Evolutionary conservation across 768 basidiomycete genomes (phyloP).

Genomic region (Suillus lakei): DNA sequence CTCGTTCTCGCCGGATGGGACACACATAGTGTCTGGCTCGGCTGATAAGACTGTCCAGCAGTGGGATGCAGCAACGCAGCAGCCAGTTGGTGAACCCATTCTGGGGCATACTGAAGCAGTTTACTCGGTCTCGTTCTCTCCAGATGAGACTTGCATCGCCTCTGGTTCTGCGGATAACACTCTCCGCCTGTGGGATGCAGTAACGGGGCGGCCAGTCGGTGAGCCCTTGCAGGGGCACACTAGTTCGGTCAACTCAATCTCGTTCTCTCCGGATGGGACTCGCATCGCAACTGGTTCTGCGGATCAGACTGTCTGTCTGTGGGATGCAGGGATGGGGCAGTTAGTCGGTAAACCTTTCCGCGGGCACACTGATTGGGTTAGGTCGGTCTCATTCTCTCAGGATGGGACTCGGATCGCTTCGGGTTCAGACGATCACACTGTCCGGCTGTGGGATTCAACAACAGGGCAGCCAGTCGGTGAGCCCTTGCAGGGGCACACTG

Average conservation of each 20-base stretch:
- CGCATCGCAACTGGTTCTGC: too few relatives aligned
- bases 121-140: neutral
- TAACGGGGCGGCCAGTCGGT: too few relatives aligned
- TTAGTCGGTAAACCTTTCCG: neutral
- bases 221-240: too few relatives aligned
- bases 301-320: neutral
- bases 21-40: neutral
- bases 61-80: neutral
- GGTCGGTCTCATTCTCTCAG: neutral
- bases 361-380: neutral
- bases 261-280: too few relatives aligned
- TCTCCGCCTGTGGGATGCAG: too few relatives aligned
- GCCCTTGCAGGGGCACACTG: neutral
- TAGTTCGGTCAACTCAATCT: too few relatives aligned
- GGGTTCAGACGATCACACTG: neutral
- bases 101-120: neutral
- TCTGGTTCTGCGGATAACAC: neutral
- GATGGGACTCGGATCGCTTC: neutral
- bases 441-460: too few relatives aligned
- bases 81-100: neutral
- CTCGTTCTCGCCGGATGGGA: neutral
- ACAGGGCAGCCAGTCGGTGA: neutral
- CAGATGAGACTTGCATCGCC: neutral
- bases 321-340: neutral
- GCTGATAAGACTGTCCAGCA: neutral